Evolutionary conservation across 257 asterid species (phyloP), one percentile per base, ranked within the genome.

Genomic region (Sherardia arvensis): DNA sequence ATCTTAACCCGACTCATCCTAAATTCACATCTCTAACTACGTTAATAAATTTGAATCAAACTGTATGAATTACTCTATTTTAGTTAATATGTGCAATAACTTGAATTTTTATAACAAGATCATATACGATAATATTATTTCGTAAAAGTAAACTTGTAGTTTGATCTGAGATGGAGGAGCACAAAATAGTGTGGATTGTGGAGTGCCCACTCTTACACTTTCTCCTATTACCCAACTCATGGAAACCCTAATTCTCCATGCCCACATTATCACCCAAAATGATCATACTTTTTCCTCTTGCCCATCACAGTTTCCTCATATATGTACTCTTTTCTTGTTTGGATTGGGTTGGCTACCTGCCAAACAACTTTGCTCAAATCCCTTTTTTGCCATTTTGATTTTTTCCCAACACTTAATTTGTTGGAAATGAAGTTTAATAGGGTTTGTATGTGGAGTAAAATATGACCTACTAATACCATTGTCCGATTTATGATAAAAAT

Each of bases 181-280:
- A 9, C 1, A 3, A 40, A 40, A 43, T 43, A 43, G 51, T 4
- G n/a, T 15, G 7, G 15, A 66, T 60, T 51, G 74, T 76, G 81
- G 73, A 78, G 69, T 65, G 57, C 56, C 85, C 81, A 79, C 82
- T 69, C 64, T 22, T 9, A 40, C 18, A 23, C 56, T 57, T 64
- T 28, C 71, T 40, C 69, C 60, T 22, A 59, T 51, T 59, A 40
- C 45, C 60, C 66, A 66, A 60, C 20, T 26, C 29, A 49, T 17
- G 51, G 5, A 43, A 43, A 43, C 21, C 23, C 61, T 17, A 18
- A 56, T 6, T n/a, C 14, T 28, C 38, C 27, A 56, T 26, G 22
- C 4, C 61, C 34, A 25, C 27, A 53, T 53, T 53, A 30, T 30
- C 4, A 8, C 22, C 11, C 58, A 58, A 22, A 28, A 28, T 28